These are phyloP conservation scores for Lentinula detonsa DNA, from an alignment of 768 basidiomycete species.

Conservation along the genomic window DNA sequence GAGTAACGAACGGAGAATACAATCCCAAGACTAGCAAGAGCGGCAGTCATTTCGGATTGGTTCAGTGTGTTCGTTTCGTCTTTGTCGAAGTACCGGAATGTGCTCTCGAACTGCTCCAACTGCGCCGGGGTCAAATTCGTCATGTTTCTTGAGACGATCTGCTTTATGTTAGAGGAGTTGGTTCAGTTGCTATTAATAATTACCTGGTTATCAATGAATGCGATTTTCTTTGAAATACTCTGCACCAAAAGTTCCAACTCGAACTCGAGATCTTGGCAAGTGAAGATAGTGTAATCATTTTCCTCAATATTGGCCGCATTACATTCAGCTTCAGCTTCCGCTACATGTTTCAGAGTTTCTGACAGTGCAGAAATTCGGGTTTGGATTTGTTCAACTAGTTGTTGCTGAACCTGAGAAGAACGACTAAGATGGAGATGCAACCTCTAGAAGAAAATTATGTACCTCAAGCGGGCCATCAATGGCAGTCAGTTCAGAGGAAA, in stretches of 20 bases:
- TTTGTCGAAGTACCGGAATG: slow-evolving; percentile 95
- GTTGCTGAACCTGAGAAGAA: slow-evolving; percentile 60
- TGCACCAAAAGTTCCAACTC: slow-evolving; percentile 81
- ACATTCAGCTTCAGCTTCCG: slow-evolving; percentile 69
- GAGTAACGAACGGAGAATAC: slow-evolving; percentile 66
- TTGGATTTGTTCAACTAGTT: slow-evolving; percentile 57
- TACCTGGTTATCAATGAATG: slow-evolving; percentile 95
- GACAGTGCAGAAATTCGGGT: slow-evolving; percentile 62
- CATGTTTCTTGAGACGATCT: slow-evolving; percentile 93
- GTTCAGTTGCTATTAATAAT: slow-evolving; percentile 9
- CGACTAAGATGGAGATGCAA: neutral
- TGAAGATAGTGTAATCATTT: slow-evolving; percentile 92
- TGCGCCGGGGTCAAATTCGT: slow-evolving; percentile 94
- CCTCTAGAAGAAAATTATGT: slow-evolving; percentile 13
- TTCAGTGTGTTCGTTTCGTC: slow-evolving; percentile 88
- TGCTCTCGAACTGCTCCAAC: slow-evolving; percentile 93
- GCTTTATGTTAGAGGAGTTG: neutral
- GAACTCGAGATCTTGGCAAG: slow-evolving; percentile 83
- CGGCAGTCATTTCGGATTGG: slow-evolving; percentile 85
- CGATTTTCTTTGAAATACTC: slow-evolving; percentile 83
- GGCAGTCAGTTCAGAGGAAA: slow-evolving; percentile 67
- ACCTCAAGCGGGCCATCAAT: slow-evolving; percentile 79
- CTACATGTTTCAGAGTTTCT: slow-evolving; percentile 49
- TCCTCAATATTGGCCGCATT: slow-evolving; percentile 89
- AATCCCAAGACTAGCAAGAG: slow-evolving; percentile 90